Evolutionary conservation across 2,329 filamentous ascomycete species (phyloP), one percentile per base, ranked within the genome.

Genomic region (Didymosphaeria variabile): DNA sequence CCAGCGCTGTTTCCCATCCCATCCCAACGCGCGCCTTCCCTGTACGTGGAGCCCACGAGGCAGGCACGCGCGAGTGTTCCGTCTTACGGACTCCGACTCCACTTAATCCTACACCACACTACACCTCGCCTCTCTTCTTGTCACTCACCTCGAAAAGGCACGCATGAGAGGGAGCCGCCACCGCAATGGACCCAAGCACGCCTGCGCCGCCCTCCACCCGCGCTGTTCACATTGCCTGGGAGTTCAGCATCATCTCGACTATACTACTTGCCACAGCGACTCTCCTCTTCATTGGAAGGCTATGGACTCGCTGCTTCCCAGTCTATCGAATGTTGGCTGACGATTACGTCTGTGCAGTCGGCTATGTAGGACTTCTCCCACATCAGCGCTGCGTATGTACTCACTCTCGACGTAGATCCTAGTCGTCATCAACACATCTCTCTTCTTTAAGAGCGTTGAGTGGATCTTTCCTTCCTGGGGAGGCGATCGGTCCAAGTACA

Each of bases 281-380:
- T 15, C 40, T 67, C 1, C 58, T 65, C 1, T 66, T 69, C 53
- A 50, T 45, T 17, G 63, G 57, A 19, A 57, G 68, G n/a, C 62
- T 70, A 47, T 70, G 62, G 60, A 67, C 63, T 21, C 63, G 66
- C 21, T 64, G 50, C 21, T 56, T 31, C 38, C 63, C 67, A 21
- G 55, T 63, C 13, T 64, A 53, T 54, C 55, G 64, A 7, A 59
- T 70, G 62, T 42, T 59, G 29, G 40, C 51, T 19, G 68, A 70
- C 31, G 68, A 70, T 55, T 68, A 64, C 21, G 38, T 66, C 5
- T 66, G 63, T 26, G 57, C 53, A 21, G 9, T 64, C 3, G 63
- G 65, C 55, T 70, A 62, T 47, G 65, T 67, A 61, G 47, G 67
- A 13, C 23, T 44, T 10, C 42, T 52, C 6, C 6, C 13, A 26